Conservation (phyloP, 768 basidiomycete species). For the Rhodotorula paludigena region DNA sequence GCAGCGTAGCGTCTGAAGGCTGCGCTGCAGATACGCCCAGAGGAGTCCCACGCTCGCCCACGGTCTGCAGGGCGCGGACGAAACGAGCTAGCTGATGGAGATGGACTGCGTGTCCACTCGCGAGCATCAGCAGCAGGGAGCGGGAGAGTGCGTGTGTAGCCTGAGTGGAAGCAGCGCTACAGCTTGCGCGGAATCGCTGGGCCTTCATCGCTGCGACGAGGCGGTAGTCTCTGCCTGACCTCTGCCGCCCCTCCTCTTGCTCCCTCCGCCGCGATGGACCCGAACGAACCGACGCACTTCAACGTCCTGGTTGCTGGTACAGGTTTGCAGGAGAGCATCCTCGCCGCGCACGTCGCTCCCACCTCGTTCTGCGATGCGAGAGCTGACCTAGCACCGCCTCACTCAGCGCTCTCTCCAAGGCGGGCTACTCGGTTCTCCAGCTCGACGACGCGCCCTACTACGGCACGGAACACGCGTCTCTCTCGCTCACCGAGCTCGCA, state of each 20-base stretch:
- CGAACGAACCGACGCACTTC: constrained; percentile 44
- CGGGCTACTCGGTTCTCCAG: constrained; percentile 81
- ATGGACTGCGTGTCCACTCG: too few species aligned
- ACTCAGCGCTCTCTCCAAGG: constrained; percentile 75
- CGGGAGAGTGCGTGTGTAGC: too few species aligned
- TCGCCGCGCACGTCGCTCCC: constrained; percentile 67
- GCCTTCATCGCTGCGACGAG: too few species aligned
- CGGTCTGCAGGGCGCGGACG: too few species aligned
- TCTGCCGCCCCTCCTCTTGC: neutral
- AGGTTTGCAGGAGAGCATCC: constrained; percentile 69
- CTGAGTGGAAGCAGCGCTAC: too few species aligned
- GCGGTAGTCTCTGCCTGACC: too few species aligned
- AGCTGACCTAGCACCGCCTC: neutral
- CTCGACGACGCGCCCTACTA: constrained; percentile 80
- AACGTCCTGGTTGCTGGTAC: constrained; percentile 52
- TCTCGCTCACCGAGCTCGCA: constrained; percentile 73
- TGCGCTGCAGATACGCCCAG: too few species aligned
- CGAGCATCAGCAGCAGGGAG: too few species aligned
- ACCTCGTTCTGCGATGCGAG: neutral
- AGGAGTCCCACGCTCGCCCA: too few species aligned
- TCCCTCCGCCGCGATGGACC: constrained; percentile 12
- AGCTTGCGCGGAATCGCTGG: too few species aligned
- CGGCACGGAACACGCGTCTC: constrained; percentile 71
- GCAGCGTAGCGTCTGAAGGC: too few species aligned
- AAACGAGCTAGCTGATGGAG: too few species aligned